phyloP scores from a whole-genome alignment of 805 yeast genomes.

The Metschnikowia cerradonensis region DNA sequence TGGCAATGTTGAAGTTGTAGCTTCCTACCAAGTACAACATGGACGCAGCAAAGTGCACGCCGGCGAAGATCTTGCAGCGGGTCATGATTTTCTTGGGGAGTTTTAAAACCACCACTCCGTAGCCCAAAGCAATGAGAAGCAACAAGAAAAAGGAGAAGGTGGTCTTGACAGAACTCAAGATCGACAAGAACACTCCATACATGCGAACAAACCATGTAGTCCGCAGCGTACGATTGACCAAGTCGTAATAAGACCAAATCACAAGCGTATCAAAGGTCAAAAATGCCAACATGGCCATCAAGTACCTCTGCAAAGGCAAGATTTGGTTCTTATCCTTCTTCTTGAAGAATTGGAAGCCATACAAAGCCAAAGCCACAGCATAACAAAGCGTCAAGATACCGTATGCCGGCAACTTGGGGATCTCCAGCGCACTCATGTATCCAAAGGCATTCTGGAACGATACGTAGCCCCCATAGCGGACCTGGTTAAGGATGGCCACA shows the following conservation, averaged over 20 bases:
- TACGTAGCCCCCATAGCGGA: constrained; percentile 59
- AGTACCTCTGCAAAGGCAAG: constrained; percentile 84
- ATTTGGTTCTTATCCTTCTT: constrained; percentile 73
- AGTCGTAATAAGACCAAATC: constrained; percentile 88
- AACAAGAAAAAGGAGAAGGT: constrained; percentile 86
- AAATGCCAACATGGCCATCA: constrained; percentile 79
- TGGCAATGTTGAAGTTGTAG: constrained; percentile 25
- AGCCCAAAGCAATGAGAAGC: constrained; percentile 83
- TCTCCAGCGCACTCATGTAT: constrained; percentile 80
- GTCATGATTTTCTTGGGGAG: constrained; percentile 73
- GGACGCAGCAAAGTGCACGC: constrained; percentile 33
- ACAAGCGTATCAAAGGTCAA: constrained; percentile 80
- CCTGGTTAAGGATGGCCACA: constrained; percentile 39
- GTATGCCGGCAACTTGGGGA: constrained; percentile 85
- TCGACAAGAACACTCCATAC: constrained; percentile 73
- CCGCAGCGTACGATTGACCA: constrained; percentile 57
- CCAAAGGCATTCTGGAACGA: constrained; percentile 93
- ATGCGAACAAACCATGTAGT: constrained; percentile 55
- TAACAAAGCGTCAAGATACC: constrained; percentile 82
- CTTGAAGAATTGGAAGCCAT: constrained; percentile 79
- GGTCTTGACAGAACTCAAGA: constrained; percentile 74
- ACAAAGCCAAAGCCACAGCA: constrained; percentile 74
- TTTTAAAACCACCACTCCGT: constrained; percentile 89
- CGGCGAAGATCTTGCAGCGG: constrained; percentile 44
- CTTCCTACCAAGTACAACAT: constrained; percentile 32